Conservation (phyloP, 352 stramenopile species). For the Elongisporangium anandrum region DNA sequence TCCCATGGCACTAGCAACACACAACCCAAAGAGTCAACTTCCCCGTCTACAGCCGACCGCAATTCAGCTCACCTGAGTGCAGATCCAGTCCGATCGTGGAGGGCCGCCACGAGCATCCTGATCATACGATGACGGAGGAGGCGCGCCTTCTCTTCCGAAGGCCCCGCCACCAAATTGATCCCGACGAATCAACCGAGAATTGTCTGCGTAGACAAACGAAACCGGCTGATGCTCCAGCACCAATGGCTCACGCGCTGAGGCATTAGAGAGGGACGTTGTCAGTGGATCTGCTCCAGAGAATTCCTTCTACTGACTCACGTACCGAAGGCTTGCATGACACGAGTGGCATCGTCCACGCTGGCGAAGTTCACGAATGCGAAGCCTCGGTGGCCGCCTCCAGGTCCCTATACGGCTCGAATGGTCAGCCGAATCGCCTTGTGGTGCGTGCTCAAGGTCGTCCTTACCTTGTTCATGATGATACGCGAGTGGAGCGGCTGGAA, state of each 20-base stretch:
- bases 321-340: slow-evolving; percentile 64
- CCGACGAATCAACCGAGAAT: slow-evolving; percentile 14
- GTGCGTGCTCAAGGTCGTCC: no score
- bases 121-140: not conserved
- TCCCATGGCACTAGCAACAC: slow-evolving; percentile 50
- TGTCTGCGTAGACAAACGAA: slow-evolving; percentile 46
- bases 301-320: slow-evolving; percentile 1
- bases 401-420: slow-evolving; percentile 2
- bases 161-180: slow-evolving; percentile 11
- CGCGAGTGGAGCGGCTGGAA: slow-evolving; percentile 46
- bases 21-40: slow-evolving; percentile 1
- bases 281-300: not conserved
- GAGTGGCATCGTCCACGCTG: slow-evolving; percentile 40
- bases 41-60: not conserved
- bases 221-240: slow-evolving; percentile 41
- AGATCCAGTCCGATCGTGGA: slow-evolving; percentile 65
- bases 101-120: slow-evolving; percentile 6
- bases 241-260: slow-evolving; percentile 45
- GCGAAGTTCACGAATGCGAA: slow-evolving; percentile 82
- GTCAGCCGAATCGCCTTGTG: no score
- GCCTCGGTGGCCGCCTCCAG: slow-evolving; percentile 21
- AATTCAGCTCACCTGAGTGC: slow-evolving; percentile 35
- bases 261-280: not conserved
- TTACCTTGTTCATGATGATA: slow-evolving; percentile 73
- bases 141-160: not conserved